Conservation (phyloP, 2,329 filamentous ascomycete species). For the Fusarium lateritium region DNA sequence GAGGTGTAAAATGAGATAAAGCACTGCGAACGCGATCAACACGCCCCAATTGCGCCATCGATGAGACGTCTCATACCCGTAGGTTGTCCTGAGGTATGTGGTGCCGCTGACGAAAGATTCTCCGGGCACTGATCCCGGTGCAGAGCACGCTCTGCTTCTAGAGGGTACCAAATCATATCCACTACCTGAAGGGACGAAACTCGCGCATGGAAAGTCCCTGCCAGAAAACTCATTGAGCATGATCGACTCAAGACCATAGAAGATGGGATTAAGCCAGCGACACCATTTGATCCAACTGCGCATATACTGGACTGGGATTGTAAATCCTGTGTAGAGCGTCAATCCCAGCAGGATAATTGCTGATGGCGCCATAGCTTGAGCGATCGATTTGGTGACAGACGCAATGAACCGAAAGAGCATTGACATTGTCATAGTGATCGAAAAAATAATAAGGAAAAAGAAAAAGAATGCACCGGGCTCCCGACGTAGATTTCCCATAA, state of each 20-base stretch:
- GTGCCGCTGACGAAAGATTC: too few species aligned
- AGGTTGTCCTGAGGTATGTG: too few species aligned
- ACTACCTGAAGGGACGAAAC: too few species aligned
- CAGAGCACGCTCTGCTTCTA: too few species aligned
- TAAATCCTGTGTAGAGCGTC: slow-evolving; percentile 65
- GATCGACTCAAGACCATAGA: slow-evolving; percentile 73
- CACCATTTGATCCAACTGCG: slow-evolving; percentile 67
- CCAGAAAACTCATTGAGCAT: slow-evolving; percentile 69
- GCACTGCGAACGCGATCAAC: too few species aligned
- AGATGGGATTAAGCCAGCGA: slow-evolving; percentile 73
- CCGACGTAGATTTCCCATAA: slow-evolving; percentile 76
- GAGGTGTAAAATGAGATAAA: too few species aligned
- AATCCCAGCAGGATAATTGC: slow-evolving; percentile 45
- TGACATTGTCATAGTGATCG: slow-evolving; percentile 72
- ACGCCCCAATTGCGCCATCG: too few species aligned
- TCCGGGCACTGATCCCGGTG: too few species aligned
- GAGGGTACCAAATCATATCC: too few species aligned
- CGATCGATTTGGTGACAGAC: too few species aligned
- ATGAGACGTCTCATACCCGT: too few species aligned
- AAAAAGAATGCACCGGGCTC: slow-evolving; percentile 65
- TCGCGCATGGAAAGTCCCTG: slow-evolving; percentile 55
- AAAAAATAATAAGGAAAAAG: slow-evolving; percentile 62
- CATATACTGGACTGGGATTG: slow-evolving; percentile 63
- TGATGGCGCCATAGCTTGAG: too few species aligned
- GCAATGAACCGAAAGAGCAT: slow-evolving; percentile 53